Evolutionary conservation across 2,329 filamentous ascomycete genomes (phyloP), one percentile per base, ranked within the genome.

Genomic region (Pseudogymnoascus sp.): DNA sequence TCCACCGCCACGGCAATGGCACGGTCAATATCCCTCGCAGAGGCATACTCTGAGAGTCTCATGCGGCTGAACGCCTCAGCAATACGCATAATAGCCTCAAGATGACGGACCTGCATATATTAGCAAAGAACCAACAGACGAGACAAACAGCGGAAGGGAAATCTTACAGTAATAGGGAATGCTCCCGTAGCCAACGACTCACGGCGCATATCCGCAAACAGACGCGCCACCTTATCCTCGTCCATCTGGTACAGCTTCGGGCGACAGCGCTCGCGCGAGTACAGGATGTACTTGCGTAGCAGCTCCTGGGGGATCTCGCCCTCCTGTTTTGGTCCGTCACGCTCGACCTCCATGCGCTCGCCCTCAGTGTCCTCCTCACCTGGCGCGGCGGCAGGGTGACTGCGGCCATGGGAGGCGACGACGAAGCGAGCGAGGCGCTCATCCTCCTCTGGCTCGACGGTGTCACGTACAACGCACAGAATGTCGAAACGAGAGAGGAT

Each of bases 401-500:
- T 95, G 66, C 93, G 88, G 71, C 91, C 90, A 76, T 99, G 95
- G 1, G 92, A 96, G 68, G 91, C 90, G 61, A 99, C 92, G 60
- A 99, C 96, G 75, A 99, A 99, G 63, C 88, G 89, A 5, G 95
- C 95, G 4, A 99, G 83, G 21, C 93, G 87, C 77, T 97, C 95
- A 69, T 99, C 95, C 75, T 97, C 93, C 13, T 79, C 82, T 0
- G 95, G 93, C 70, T 97, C 93, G 5, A 97, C 95, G 0, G 92
- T 96, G 74, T 99, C 95, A 60, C 95, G 87, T 15, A 99, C 93
- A 6, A 99, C 95, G 73, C 91, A 96, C 7, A 99, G 83, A 68
- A 99, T 96, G 69, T 99, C 95, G 74, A 99, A 99, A 84, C 95
- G 93, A 11, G 93, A 97, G 73, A 99, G 76, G 71, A 99, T 99